Percentiles rank a stretch among this genome's conserved stretches.
These are phyloP conservation scores for Mycena filopes DNA, from an alignment of 768 basidiomycete species.

Conservation along the genomic window DNA sequence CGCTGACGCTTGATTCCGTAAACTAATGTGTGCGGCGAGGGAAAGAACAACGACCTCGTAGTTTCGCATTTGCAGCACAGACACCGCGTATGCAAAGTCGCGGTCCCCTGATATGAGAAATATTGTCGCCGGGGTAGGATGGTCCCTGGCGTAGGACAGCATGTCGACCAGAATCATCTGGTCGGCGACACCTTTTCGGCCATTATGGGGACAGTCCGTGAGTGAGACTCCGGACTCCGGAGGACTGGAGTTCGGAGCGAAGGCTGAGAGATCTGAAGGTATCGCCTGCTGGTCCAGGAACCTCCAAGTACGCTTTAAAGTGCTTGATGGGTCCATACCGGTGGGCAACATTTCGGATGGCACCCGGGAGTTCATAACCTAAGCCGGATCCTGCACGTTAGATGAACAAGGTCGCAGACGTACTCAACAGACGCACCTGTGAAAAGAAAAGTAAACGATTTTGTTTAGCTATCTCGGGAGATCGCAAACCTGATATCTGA, in stretches of 20 bases:
- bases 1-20: constrained; percentile 65
- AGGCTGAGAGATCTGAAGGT: constrained; percentile 46
- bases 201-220: constrained; percentile 49
- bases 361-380: constrained; percentile 57
- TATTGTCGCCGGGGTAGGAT: constrained; percentile 61
- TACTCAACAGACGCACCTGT: background rate
- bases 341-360: constrained; percentile 59
- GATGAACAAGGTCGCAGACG: background rate
- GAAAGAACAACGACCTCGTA: constrained; percentile 66
- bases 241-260: constrained; percentile 59
- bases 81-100: constrained; percentile 72
- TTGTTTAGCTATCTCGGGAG: too few species aligned
- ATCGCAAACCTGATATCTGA: constrained; percentile 34
- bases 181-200: constrained; percentile 55
- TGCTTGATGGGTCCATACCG: constrained; percentile 58
- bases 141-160: constrained; percentile 73
- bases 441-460: too few species aligned
- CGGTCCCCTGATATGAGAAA: constrained; percentile 75
- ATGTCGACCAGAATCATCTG: constrained; percentile 73
- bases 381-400: constrained; percentile 27
- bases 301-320: constrained; percentile 68
- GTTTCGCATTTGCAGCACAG: constrained; percentile 62
- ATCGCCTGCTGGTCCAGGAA: constrained; percentile 52
- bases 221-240: constrained; percentile 61
- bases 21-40: constrained; percentile 53